Percentiles rank a stretch among this genome's conserved stretches.
phyloP scores from a whole-genome alignment of 805 yeast genomes.

The Ogataea minuta region DNA sequence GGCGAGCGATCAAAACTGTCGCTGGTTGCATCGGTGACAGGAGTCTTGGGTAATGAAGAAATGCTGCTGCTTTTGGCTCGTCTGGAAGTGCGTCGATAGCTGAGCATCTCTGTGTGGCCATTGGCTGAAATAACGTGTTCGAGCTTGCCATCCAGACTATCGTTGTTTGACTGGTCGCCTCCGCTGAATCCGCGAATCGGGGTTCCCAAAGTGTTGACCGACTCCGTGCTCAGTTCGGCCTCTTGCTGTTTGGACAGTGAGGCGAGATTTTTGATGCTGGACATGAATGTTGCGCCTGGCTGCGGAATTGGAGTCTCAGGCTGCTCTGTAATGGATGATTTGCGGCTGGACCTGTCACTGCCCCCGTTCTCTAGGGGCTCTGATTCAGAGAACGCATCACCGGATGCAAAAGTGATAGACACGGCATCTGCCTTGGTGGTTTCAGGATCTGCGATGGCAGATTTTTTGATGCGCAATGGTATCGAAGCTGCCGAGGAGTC shows the following conservation, averaged over 20 bases:
- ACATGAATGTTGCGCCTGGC: conserved; percentile 17
- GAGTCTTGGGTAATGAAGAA: conserved; percentile 23
- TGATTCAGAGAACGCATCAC: conserved; percentile 7
- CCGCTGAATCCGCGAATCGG: conserved; percentile 12
- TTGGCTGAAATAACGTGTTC: conserved; percentile 20
- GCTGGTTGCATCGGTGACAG: conserved; percentile 14
- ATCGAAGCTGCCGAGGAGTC: conserved; percentile 26
- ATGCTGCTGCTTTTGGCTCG: conserved; percentile 22
- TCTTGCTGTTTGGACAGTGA: conserved; percentile 20
- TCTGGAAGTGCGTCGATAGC: conserved; percentile 29
- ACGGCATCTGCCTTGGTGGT: conserved; percentile 52
- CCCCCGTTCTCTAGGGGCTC: neutral
- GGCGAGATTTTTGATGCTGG: conserved; percentile 26
- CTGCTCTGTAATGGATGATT: conserved; percentile 20
- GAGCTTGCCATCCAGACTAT: conserved; percentile 17
- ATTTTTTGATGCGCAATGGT: conserved; percentile 28
- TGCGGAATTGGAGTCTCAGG: conserved; percentile 18
- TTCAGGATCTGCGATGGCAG: conserved; percentile 50
- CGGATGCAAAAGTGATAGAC: conserved; percentile 26
- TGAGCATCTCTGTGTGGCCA: conserved; percentile 32
- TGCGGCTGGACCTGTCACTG: neutral
- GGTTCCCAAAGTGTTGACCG: conserved; percentile 15
- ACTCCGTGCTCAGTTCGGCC: conserved; percentile 22
- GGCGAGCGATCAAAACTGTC: conserved; percentile 20
- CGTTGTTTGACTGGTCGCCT: conserved; percentile 1